These are phyloP conservation scores for Arabidopsis suecica DNA, from an alignment of 345 rosid genomes.

Conservation along the genomic window DNA sequence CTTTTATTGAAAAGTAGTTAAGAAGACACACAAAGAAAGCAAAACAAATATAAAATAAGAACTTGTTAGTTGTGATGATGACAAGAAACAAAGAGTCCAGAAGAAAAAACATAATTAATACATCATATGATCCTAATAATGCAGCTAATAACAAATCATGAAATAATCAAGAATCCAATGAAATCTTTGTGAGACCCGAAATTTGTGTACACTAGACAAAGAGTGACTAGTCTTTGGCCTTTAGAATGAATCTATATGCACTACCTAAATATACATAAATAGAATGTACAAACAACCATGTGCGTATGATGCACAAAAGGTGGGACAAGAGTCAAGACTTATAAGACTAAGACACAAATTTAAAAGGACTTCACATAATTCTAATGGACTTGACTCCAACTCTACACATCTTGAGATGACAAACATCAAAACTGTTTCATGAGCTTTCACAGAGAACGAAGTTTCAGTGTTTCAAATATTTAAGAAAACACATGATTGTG, in stretches of 20 bases:
- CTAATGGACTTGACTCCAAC: not conserved
- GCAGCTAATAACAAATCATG: conserved; percentile 17
- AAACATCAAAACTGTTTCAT: conserved; percentile 7
- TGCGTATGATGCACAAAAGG: conserved; percentile 26
- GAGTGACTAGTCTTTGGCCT: conserved; percentile 30
- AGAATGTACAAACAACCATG: conserved; percentile 28
- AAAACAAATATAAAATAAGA: conserved; percentile 26
- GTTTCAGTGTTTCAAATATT: not conserved
- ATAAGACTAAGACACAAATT: conserved; percentile 14
- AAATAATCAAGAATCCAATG: conserved; percentile 41
- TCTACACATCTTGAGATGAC: conserved; percentile 16
- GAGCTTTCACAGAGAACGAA: not conserved
- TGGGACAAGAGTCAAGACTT: conserved; percentile 32
- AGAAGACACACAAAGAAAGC: conserved; percentile 23
- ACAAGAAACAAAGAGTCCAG: conserved; percentile 38
- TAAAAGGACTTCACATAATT: not conserved
- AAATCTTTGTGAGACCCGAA: conserved; percentile 40
- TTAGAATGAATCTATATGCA: conserved; percentile 21
- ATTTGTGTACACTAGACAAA: conserved; percentile 5
- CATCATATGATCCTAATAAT: conserved; percentile 32
- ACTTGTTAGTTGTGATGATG: conserved; percentile 37
- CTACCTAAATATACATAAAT: conserved; percentile 4
- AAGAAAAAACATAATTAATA: conserved; percentile 32
- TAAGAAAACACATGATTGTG: not conserved
- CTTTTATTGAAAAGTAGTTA: conserved; percentile 37